Evolutionary conservation across 2,329 filamentous ascomycete species (phyloP).

Genomic region (Aureobasidium sp.): DNA sequence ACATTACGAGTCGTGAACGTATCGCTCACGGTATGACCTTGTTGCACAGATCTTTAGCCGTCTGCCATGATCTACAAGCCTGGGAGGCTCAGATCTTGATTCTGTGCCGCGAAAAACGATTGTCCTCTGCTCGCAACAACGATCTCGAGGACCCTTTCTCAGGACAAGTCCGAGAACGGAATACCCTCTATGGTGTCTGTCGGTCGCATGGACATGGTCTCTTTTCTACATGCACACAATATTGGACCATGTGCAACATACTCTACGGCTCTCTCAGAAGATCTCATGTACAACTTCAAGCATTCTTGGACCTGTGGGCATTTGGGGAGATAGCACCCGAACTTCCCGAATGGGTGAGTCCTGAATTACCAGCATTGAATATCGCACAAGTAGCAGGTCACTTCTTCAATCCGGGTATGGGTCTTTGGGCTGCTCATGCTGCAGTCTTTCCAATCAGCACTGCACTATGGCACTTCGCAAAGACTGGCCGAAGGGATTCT

Average conservation of each 20-base stretch:
- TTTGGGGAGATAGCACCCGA: not conserved
- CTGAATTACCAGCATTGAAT: not conserved
- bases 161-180: not conserved
- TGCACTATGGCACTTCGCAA: slow-evolving; percentile 1
- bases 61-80: not conserved
- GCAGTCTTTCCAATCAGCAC: slow-evolving; percentile 6
- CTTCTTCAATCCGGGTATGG: not conserved
- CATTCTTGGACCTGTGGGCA: not conserved
- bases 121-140: too few relatives aligned
- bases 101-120: not conserved
- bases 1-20: not conserved
- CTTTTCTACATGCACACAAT: slow-evolving; percentile 1
- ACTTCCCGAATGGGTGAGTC: not conserved
- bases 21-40: not conserved
- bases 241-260: slow-evolving; percentile 16
- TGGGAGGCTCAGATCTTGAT: not conserved
- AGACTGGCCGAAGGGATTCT: not conserved
- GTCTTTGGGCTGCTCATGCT: slow-evolving; percentile 4
- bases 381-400: not conserved
- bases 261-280: not conserved
- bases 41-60: not conserved
- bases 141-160: not conserved
- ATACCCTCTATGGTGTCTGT: not conserved
- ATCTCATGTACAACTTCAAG: not conserved
- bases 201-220: not conserved